Percentiles rank a stretch among this genome's conserved stretches.
Conservation (phyloP, 805 yeast species). For the Wickerhamiella nectarea region DNA sequence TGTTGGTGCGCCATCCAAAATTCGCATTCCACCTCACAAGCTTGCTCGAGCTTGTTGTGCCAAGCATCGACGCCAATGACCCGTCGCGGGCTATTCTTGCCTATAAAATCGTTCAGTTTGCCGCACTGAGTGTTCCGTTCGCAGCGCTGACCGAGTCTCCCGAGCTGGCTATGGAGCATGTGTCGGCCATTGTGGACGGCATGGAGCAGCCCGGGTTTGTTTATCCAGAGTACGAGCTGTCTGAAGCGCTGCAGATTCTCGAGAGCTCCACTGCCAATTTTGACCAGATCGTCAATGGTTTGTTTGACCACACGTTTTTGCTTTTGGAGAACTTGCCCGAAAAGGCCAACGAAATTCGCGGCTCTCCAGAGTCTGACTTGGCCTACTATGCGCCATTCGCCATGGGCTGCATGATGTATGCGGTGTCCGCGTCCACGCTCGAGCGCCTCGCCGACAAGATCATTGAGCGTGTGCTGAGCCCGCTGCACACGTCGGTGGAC, state of each 20-base stretch:
- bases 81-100: constrained; percentile 56
- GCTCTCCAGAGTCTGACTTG: constrained; percentile 36
- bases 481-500: constrained; percentile 44
- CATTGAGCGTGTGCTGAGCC: constrained; percentile 44
- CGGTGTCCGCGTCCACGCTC: constrained; percentile 23
- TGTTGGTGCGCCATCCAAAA: constrained; percentile 46
- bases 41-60: constrained; percentile 50
- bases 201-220: constrained; percentile 30
- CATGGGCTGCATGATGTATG: constrained; percentile 27
- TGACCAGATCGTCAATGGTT: constrained; percentile 40
- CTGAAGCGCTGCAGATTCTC: constrained; percentile 41
- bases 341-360: constrained; percentile 31
- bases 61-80: constrained; percentile 85
- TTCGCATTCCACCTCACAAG: constrained; percentile 71
- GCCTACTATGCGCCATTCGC: constrained; percentile 27
- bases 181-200: constrained; percentile 54
- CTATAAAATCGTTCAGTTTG: constrained; percentile 52
- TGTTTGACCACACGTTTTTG: constrained; percentile 45
- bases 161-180: constrained; percentile 29
- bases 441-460: constrained; percentile 21
- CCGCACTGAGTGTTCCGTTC: constrained; percentile 62
- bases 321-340: constrained; percentile 60
- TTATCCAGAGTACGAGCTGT: constrained; percentile 23
- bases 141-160: constrained; percentile 28
- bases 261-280: constrained; percentile 63